Base-by-base conservation (phyloP, 768 basidiomycete genomes). In the Aureoboletus auriporus region DNA sequence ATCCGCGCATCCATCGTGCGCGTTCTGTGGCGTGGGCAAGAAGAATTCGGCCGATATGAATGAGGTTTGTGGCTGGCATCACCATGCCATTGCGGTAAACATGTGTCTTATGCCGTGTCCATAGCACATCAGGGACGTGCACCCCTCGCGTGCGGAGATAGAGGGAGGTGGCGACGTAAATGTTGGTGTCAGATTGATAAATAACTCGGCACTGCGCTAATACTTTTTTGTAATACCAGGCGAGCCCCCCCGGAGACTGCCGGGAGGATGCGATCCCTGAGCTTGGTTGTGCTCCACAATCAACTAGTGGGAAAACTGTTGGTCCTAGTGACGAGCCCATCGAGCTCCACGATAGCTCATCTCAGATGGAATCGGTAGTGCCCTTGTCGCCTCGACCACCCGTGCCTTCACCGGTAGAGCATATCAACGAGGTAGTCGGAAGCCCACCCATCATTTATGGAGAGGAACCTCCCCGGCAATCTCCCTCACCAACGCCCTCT, bases 401-500 rank as follows among this genome's bases (percentile, higher is more conserved):
- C 17, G 48, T 34, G 33, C 38, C 27, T 27, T 11, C 31, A 37
- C 39, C 17, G 8, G 36, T 35, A 11, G 44, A 35, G 16, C 17
- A 27, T 11, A 27, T 42, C 9, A 43, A 31, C 5, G 50, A 49
- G 26, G 26, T 10, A 27, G 8, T 8, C 14, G 11, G 6, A 20
- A 29, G 46, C 7, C 8, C 26, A 8, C 1, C 12, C 7, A 34
- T 23, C 34, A 35, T n/a, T 11, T 16, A 13, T 7, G 42, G 27
- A 33, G 48, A 47, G n/a, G 50, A 34, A 8, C 20, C 20, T 5
- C 27, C 26, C 16, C 10, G 6, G 47, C 48, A 37, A 29, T 49
- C 43, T 20, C 62, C 66, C 16, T 67, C 58, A 0, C 58, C 57
- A 4, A 55, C 64, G 2, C 62, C 66, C 1, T 64, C 64, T 0